phyloP scores from a whole-genome alignment of 2,329 filamentous ascomycete genomes.

The Stachybotrys echinatus region DNA sequence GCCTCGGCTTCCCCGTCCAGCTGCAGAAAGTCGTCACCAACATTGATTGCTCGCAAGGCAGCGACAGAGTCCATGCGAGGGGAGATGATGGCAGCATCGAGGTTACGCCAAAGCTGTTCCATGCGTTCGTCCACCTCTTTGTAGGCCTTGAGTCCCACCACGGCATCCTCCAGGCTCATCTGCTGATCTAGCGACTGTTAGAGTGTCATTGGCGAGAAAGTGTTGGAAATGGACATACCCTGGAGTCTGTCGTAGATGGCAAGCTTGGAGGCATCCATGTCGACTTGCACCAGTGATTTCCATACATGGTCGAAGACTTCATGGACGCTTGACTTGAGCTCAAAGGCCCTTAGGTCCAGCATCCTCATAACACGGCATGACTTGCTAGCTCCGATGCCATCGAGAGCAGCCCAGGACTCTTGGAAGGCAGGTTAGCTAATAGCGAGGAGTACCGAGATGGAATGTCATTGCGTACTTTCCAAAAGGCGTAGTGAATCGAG shows the following conservation, averaged over 20 bases:
- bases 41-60: constrained; percentile 32
- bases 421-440: constrained; percentile 10
- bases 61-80: constrained; percentile 47
- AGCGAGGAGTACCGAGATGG: neutral
- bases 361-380: constrained; percentile 59
- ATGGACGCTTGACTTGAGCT: constrained; percentile 61
- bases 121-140: constrained; percentile 58
- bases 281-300: constrained; percentile 60
- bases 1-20: constrained; percentile 36
- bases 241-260: constrained; percentile 47
- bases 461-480: constrained; percentile 37
- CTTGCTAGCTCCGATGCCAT: constrained; percentile 54
- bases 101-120: constrained; percentile 54
- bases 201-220: neutral
- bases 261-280: constrained; percentile 49
- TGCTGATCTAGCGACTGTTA: constrained; percentile 35
- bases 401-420: constrained; percentile 55
- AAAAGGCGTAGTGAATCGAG: constrained; percentile 52
- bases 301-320: constrained; percentile 66
- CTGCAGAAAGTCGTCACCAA: constrained; percentile 35
- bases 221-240: constrained; percentile 31
- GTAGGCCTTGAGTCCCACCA: constrained; percentile 51
- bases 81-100: constrained; percentile 56
- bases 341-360: constrained; percentile 58
- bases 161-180: constrained; percentile 48